Conservation (phyloP, 2,329 filamentous ascomycete genomes). For the Aotearoamyces nothofagi region DNA sequence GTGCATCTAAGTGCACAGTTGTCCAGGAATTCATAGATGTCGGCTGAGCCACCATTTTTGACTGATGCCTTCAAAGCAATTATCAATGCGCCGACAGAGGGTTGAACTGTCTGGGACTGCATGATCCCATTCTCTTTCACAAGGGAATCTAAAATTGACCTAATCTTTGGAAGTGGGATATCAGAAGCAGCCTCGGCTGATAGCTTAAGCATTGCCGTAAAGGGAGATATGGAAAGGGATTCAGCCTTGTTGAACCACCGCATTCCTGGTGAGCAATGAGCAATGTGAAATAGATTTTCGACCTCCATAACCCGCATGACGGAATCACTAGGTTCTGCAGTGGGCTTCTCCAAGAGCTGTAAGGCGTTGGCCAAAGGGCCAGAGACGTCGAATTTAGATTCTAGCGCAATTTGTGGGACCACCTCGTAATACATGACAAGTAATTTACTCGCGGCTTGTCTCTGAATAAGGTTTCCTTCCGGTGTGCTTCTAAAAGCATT, state of each 20-base stretch:
- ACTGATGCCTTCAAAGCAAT: slow-evolving; percentile 20
- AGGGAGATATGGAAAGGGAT: slow-evolving; percentile 48
- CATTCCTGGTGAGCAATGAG: slow-evolving; percentile 68
- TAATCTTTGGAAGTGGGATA: slow-evolving; percentile 34
- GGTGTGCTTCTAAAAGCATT: slow-evolving; percentile 55
- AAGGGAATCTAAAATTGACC: slow-evolving; percentile 41
- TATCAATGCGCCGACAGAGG: slow-evolving; percentile 32
- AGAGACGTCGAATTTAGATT: slow-evolving; percentile 81
- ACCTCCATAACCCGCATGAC: slow-evolving; percentile 57
- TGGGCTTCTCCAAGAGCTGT: slow-evolving; percentile 37
- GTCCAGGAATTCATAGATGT: slow-evolving; percentile 60
- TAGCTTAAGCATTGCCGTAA: slow-evolving; percentile 53
- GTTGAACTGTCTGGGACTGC: slow-evolving; percentile 25
- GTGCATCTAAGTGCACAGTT: slow-evolving; percentile 67
- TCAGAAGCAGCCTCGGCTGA: slow-evolving; percentile 31
- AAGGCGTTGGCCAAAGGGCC: slow-evolving; percentile 56
- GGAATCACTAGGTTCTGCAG: slow-evolving; percentile 26
- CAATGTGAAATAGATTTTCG: slow-evolving; percentile 68
- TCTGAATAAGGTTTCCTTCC: slow-evolving; percentile 56
- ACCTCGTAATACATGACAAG: slow-evolving; percentile 75
- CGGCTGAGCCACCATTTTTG: slow-evolving; percentile 20
- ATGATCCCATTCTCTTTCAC: slow-evolving; percentile 53
- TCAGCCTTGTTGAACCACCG: slow-evolving; percentile 75
- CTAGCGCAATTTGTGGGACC: slow-evolving; percentile 63
- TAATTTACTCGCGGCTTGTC: slow-evolving; percentile 64